Conservation (phyloP, 345 rosid species). For the Gossypium stocksii region DNA sequence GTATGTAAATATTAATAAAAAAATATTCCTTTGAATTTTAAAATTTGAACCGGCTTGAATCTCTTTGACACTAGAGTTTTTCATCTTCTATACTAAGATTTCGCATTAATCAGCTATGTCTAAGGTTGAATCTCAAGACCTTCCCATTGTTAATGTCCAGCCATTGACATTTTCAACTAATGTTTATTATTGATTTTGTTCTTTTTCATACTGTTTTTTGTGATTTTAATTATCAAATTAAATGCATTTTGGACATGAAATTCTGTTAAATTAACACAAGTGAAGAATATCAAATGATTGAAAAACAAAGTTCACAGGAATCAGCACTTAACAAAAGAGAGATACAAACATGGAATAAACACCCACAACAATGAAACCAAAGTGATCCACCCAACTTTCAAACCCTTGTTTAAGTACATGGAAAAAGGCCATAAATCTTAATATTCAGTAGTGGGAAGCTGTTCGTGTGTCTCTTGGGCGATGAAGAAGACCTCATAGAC, state of each 20-base stretch:
- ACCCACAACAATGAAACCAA: conserved; percentile 25
- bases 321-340: conserved; percentile 20
- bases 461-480: conserved; percentile 47
- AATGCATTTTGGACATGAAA: neutral
- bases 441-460: conserved; percentile 59
- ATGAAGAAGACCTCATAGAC: conserved; percentile 63
- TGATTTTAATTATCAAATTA: neutral
- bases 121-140: no score
- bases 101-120: no score
- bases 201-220: neutral
- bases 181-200: neutral
- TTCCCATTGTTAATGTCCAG: neutral
- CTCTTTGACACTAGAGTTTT: neutral
- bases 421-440: conserved; percentile 18
- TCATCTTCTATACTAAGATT: no score
- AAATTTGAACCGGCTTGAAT: conserved; percentile 1
- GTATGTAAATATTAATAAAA: no score
- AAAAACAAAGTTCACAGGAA: conserved; percentile 15
- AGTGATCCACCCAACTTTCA: conserved; percentile 17
- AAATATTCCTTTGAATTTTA: no score
- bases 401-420: neutral
- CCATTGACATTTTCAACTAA: neutral
- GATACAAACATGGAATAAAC: conserved; percentile 20
- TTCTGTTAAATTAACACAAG: neutral
- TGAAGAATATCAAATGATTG: conserved; percentile 16